phyloP scores from a whole-genome alignment of 371 early-diverging fungal genomes.

The Actinomortierella wolfii region DNA sequence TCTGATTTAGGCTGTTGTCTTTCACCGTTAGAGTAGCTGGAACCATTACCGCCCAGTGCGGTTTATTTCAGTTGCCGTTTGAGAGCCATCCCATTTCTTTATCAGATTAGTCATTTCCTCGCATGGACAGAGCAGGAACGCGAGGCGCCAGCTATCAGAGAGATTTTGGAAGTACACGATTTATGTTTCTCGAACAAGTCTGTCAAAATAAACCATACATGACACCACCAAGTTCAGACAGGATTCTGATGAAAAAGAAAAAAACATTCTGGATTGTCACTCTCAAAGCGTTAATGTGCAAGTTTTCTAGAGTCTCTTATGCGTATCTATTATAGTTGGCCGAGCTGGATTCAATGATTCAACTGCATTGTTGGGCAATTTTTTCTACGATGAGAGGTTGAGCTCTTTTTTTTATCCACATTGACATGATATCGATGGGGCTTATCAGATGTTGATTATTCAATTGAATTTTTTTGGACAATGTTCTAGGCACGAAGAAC shows the following conservation, averaged over 20 bases:
- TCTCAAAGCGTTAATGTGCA: conserved; percentile 51
- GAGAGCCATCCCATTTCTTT: conserved; percentile 39
- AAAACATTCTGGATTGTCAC: conserved; percentile 51
- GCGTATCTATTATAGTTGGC: conserved; percentile 57
- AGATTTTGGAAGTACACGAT: too few relatives aligned
- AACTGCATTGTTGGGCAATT: conserved; percentile 29
- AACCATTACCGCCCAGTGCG: conserved; percentile 52
- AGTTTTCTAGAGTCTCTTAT: conserved; percentile 63
- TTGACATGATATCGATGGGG: too few relatives aligned
- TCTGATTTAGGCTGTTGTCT: conserved; percentile 71
- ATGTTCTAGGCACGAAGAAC: conserved; percentile 64
- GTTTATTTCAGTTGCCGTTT: conserved; percentile 40
- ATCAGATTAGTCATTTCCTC: conserved; percentile 43
- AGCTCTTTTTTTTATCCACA: too few relatives aligned
- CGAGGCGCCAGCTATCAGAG: too few relatives aligned
- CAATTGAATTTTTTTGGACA: too few relatives aligned
- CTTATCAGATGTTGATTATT: too few relatives aligned
- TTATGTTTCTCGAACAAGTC: too few relatives aligned
- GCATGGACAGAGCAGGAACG: too few relatives aligned
- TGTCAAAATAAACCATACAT: conserved; percentile 44
- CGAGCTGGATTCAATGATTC: conserved; percentile 64
- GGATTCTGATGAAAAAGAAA: conserved; percentile 15
- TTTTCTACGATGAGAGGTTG: conserved; percentile 53
- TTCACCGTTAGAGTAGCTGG: conserved; percentile 64
- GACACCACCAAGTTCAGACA: conserved; percentile 26